Evolutionary conservation across 441 rosid genomes (phyloP), one percentile per base, ranked within the genome.

Genomic region (Metrosideros polymorpha): DNA sequence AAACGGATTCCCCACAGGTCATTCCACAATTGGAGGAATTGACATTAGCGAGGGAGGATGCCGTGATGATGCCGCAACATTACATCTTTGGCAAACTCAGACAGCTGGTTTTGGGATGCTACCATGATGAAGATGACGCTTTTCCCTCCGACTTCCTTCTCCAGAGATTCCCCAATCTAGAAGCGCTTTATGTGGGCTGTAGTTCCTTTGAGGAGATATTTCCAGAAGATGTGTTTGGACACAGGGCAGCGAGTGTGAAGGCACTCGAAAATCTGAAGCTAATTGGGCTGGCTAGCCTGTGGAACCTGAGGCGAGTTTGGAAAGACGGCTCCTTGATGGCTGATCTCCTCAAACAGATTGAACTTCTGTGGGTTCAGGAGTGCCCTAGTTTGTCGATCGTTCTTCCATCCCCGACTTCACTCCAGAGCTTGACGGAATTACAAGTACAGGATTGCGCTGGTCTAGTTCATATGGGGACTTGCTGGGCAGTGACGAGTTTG

Each of bases 131-230:
- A 8, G 8, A 54, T 8, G 27, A 0, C 0, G 57, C 5, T 22
- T 54, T 54, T 24, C 57, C 57, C 12, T 22, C 57, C 27, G 0
- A 54, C 4, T 54, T 54, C 57, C 12, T 54, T 54, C 57, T 54
- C 27, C 57, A 54, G 0, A 24, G 12, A 54, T 54, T 54, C 2
- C 57, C 5, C n/a, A 2, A 3, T 8, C 27, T 22, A 3, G 27
- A 54, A 54, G 1, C 0, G 12, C 57, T 54, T 22, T 1, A 0
- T 22, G 12, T 54, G 27, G 0, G 1, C 9, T 24, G n/a, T 54
- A 24, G 12, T 24, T 54, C n/a, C n/a, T 54, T 54, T 2, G n/a
- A 24, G n/a, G 57, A 54, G 10, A 54, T 54, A 24, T 54, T 24
- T 54, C 9, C 57, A 4, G 57, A 54, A 24, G 57, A 14, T 24